Evolutionary conservation across 2,329 filamentous ascomycete species (phyloP).

Genomic region (Beauveria bassiana): DNA sequence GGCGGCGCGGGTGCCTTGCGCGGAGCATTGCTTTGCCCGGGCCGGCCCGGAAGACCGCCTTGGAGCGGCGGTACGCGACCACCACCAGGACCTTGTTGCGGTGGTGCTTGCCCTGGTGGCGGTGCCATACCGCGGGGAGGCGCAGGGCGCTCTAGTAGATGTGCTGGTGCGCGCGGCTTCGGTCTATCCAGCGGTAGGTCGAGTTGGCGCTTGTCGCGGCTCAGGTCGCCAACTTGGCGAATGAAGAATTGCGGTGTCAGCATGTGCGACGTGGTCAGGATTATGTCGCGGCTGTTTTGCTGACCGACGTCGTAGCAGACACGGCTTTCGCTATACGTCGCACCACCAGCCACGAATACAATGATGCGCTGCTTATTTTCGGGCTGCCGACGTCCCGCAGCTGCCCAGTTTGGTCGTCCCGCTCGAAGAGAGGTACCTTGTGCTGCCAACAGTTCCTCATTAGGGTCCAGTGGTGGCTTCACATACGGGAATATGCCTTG

Average conservation of each 20-base stretch:
- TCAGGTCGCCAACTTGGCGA: constrained; percentile 73
- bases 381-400: constrained; percentile 59
- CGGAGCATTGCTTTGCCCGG: constrained; percentile 18
- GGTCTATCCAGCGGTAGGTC: constrained; percentile 76
- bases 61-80: constrained; percentile 18
- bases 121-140: constrained; percentile 35
- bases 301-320: constrained; percentile 81
- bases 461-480: constrained; percentile 58
- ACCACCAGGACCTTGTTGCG: constrained; percentile 12
- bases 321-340: constrained; percentile 84
- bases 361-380: constrained; percentile 88
- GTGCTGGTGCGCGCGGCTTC: constrained; percentile 71
- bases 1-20: constrained; percentile 33
- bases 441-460: constrained; percentile 48
- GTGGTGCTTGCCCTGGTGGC: constrained; percentile 15
- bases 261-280: constrained; percentile 89
- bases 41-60: constrained; percentile 29
- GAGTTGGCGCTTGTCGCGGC: constrained; percentile 64
- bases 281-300: constrained; percentile 69
- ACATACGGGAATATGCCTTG: constrained; percentile 62
- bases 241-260: constrained; percentile 76
- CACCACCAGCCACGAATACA: constrained; percentile 90
- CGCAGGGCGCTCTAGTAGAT: constrained; percentile 70
- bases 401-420: constrained; percentile 93
- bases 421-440: constrained; percentile 73